A percentile compares a stretch with the other conserved stretches of the same genome.
Evolutionary conservation across 2,329 filamentous ascomycete species (phyloP).

Genomic region (Colletotrichum coccodes): DNA sequence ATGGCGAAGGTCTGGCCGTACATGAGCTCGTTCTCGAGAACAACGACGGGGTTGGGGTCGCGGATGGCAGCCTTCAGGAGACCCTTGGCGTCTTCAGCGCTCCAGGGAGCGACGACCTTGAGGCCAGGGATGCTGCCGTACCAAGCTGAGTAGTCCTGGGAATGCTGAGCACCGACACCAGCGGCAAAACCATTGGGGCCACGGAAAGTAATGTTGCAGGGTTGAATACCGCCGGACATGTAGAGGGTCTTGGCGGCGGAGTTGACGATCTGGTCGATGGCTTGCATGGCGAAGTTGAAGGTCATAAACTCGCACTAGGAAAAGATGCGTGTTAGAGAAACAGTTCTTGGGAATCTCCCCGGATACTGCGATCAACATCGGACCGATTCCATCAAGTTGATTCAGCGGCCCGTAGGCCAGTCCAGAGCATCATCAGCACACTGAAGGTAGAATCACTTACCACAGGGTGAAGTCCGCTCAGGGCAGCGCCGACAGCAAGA

Average conservation of each 20-base stretch:
- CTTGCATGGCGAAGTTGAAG: constrained; percentile 99
- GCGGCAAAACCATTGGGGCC: constrained; percentile 97
- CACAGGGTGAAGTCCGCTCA: constrained; percentile 93
- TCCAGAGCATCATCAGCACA: neutral
- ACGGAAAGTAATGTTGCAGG: constrained; percentile 99
- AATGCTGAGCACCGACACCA: constrained; percentile 97
- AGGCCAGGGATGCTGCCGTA: constrained; percentile 97
- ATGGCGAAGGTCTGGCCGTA: constrained; percentile 97
- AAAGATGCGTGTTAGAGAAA: constrained; percentile 5
- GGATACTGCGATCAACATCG: too few relatives aligned
- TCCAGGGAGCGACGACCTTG: constrained; percentile 97
- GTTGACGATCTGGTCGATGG: constrained; percentile 99
- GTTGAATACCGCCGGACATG: constrained; percentile 99
- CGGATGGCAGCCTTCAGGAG: constrained; percentile 97
- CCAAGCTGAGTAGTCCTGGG: constrained; percentile 98
- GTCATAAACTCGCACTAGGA: constrained; percentile 98
- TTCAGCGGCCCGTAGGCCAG: neutral
- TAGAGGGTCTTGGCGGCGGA: constrained; percentile 99
- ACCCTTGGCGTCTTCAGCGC: constrained; percentile 97
- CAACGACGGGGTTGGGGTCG: constrained; percentile 95
- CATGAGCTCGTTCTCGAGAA: constrained; percentile 88
- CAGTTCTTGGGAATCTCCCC: neutral
- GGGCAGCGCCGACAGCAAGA: constrained; percentile 92
- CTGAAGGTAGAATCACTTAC: constrained; percentile 64
- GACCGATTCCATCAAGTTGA: neutral